Evolutionary conservation across 2,329 filamentous ascomycete species (phyloP), one percentile per base, ranked within the genome.

Genomic region (Pseudopithomyces maydicus): DNA sequence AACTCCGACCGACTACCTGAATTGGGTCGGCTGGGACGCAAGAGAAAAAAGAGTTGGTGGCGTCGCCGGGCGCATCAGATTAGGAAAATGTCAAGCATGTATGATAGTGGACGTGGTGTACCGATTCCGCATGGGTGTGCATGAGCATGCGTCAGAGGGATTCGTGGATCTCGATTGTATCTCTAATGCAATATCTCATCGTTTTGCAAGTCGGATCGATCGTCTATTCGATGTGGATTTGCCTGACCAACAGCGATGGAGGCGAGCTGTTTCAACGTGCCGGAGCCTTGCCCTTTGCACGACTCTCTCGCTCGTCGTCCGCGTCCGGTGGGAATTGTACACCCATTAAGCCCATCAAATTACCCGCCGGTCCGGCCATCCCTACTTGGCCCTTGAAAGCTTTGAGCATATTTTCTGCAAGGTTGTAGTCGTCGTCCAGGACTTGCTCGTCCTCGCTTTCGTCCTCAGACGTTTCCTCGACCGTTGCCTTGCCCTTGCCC

Each of bases 321-420:
- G 94, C 91, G 68, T 96, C 92, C 57, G 90, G 83, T 0, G 94
- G 94, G 57, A 97, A 80, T 39, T 85, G 83, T 63, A 97, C 81
- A 0, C 92, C 92, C 88, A 98, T 90, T 78, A 96, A 84, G 6
- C 88, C 89, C 68, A 99, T 83, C 58, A 99, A 80, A 72, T 97
- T 98, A 0, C 93, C 88, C 2, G 90, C 90, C 0, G 95, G 95
- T 0, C 95, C 95, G 32, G 91, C 83, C 80, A 90, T 85, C 12
- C 95, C 95, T 17, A 82, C 91, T 74, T 98, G 94, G 15, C 90
- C 89, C 71, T 96, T 96, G 77, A 99, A 93, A 67, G 91, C 94
- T 74, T 97, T 92, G 1, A 99, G 81, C 53, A 99, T 81, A 69
- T 98, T 98, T 74, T 90, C 92, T 17, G 91, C 92, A 22, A 99